Evolutionary conservation across 176 grass and related monocot genomes (phyloP).

Genomic region (Raddia distichophylla): DNA sequence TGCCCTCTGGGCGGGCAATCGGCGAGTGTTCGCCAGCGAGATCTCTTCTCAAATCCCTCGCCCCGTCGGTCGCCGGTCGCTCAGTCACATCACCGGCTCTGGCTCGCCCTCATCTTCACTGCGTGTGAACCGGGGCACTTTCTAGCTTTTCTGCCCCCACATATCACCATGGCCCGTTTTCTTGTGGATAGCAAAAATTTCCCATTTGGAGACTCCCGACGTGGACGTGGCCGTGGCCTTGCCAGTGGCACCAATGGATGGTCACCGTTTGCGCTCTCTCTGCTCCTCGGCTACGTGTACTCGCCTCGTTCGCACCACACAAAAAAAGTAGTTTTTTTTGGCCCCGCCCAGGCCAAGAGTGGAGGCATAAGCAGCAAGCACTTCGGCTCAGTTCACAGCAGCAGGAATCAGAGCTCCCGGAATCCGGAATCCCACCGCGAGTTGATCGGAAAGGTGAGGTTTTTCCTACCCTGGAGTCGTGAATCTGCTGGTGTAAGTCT

Average conservation of each 20-base stretch:
- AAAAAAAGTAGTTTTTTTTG: background rate
- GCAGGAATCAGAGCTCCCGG: background rate
- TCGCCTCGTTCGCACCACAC: conserved; percentile 23
- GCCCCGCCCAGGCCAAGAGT: conserved; percentile 18
- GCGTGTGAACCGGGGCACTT: too few relatives aligned
- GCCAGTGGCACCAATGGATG: conserved; percentile 3
- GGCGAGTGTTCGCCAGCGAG: too few relatives aligned
- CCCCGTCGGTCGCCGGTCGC: too few relatives aligned
- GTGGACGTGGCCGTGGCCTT: conserved; percentile 2
- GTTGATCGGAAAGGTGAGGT: conserved; percentile 13
- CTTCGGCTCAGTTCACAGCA: background rate
- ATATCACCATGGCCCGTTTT: background rate
- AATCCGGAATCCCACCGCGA: background rate
- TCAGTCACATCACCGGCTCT: too few relatives aligned
- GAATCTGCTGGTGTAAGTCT: background rate
- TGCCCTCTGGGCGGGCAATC: too few relatives aligned
- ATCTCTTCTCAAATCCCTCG: too few relatives aligned
- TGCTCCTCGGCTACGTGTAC: conserved; percentile 11
- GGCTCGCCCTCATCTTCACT: too few relatives aligned
- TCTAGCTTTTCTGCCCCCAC: too few relatives aligned
- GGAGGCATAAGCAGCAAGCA: background rate
- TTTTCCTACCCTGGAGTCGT: background rate
- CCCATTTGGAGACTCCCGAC: background rate
- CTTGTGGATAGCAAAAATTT: conserved; percentile 30
- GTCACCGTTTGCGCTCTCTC: background rate